These are phyloP conservation scores for Oenanthe javanica DNA, from an alignment of 140 eudicot genomes.

Conservation along the genomic window DNA sequence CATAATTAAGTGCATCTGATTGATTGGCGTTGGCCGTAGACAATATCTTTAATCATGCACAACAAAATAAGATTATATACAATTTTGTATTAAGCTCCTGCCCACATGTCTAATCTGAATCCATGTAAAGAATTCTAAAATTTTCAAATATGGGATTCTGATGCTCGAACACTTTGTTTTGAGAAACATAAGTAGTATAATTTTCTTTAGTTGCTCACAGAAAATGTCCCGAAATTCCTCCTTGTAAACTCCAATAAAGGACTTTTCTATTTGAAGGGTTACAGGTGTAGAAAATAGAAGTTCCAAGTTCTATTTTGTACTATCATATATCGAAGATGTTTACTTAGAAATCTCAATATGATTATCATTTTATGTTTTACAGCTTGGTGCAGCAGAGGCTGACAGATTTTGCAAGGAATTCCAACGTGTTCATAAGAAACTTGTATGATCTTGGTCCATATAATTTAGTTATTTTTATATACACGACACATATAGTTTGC, in stretches of 20 bases:
- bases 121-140: background rate
- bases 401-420: constrained; percentile 69
- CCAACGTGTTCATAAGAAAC: constrained; percentile 54
- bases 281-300: background rate
- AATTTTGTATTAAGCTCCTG: too few species aligned
- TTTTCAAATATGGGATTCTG: background rate
- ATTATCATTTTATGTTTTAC: background rate
- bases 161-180: background rate
- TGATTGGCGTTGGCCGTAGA: too few species aligned
- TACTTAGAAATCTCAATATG: background rate
- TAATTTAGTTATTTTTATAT: background rate
- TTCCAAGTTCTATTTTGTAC: background rate
- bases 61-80: too few species aligned
- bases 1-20: background rate
- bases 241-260: background rate
- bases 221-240: background rate
- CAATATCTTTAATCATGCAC: too few species aligned
- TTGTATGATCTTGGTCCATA: constrained; percentile 30
- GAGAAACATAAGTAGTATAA: background rate
- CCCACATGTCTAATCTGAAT: background rate
- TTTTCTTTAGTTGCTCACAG: background rate
- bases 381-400: constrained; percentile 68
- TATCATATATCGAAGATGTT: background rate
- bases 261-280: background rate
- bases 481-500: background rate